A percentile compares a stretch with the other conserved stretches of the same genome.
These are phyloP conservation scores for Acanthamoeba quina DNA, from an alignment of 208 protist genomes.

Conservation along the genomic window DNA sequence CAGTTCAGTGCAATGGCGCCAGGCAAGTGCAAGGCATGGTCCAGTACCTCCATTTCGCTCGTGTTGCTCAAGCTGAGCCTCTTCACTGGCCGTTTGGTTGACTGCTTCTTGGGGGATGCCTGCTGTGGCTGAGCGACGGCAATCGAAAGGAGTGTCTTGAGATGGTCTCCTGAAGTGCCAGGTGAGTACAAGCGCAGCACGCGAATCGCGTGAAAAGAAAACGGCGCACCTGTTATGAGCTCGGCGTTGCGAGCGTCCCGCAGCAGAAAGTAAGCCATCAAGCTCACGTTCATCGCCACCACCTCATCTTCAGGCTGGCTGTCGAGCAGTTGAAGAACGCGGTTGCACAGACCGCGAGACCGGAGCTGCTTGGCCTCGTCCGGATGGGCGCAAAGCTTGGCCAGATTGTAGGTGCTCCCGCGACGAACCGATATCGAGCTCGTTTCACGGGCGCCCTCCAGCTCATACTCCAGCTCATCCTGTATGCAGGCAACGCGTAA, in stretches of 20 bases:
- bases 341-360: background rate
- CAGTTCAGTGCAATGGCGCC: background rate
- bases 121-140: background rate
- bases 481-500: background rate
- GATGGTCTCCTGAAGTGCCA: background rate
- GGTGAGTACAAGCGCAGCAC: background rate
- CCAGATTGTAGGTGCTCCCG: constrained; percentile 39
- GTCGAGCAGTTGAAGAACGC: constrained; percentile 11
- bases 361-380: constrained; percentile 35
- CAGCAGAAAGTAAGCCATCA: constrained; percentile 44
- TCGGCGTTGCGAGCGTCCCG: constrained; percentile 32
- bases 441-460: background rate
- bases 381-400: constrained; percentile 18
- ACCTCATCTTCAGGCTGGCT: background rate
- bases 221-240: background rate
- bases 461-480: constrained; percentile 32
- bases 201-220: background rate
- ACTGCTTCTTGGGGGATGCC: background rate
- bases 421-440: background rate
- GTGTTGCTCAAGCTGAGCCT: background rate
- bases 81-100: background rate
- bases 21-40: background rate
- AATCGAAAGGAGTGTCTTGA: background rate
- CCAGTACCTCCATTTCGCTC: background rate
- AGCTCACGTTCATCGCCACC: constrained; percentile 24